Percentiles rank a stretch among this genome's conserved stretches.
Conservation (phyloP, 2,329 filamentous ascomycete species). For the Fusarium begoniae region DNA sequence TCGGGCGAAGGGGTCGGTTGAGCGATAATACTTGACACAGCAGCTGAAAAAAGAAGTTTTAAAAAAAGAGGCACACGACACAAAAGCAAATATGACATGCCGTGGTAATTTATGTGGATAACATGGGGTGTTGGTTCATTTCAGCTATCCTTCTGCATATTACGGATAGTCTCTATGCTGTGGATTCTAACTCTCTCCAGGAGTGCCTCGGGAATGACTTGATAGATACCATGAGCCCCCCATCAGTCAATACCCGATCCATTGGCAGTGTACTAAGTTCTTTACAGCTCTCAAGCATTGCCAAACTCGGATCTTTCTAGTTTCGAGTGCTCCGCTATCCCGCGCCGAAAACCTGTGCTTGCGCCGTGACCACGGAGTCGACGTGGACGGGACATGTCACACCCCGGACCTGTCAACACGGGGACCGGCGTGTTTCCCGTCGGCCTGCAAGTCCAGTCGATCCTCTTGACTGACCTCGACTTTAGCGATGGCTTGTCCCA, state of each 20-base stretch:
- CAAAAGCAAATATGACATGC: slow-evolving; percentile 7
- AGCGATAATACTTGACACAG: neutral
- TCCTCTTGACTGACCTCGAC: neutral
- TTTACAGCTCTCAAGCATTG: neutral
- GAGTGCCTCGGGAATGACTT: neutral
- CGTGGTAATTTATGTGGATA: neutral
- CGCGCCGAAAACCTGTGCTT: slow-evolving; percentile 7
- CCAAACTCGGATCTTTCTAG: neutral
- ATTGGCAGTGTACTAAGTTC: neutral
- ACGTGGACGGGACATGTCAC: neutral
- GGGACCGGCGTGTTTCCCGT: slow-evolving; percentile 22
- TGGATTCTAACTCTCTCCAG: neutral
- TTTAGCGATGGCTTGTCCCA: slow-evolving; percentile 4
- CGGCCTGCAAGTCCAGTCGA: slow-evolving; percentile 3
- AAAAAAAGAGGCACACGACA: slow-evolving; percentile 11
- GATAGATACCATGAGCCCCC: neutral
- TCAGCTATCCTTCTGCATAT: neutral
- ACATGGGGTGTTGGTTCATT: neutral
- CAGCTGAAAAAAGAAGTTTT: neutral
- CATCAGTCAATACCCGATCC: neutral
- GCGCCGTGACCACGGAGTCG: slow-evolving; percentile 2
- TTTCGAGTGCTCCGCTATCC: neutral
- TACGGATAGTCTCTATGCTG: neutral
- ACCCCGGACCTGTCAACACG: slow-evolving; percentile 13
- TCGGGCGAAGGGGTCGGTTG: neutral